These are phyloP conservation scores for Paramecium sexaurelia DNA, from an alignment of 73 alveolate genomes.

Conservation along the genomic window DNA sequence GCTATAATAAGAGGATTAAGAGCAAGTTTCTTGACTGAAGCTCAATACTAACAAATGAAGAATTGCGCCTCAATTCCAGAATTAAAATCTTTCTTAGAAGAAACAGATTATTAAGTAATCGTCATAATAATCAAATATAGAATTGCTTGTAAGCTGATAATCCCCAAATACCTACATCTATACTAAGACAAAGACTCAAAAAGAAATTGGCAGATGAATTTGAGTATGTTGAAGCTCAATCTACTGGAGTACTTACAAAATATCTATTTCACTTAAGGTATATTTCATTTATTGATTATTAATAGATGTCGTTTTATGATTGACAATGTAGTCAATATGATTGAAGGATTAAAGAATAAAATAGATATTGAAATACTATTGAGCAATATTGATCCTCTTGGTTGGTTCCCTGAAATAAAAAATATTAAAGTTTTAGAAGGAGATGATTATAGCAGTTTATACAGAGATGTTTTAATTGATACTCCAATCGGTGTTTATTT, in stretches of 20 bases:
- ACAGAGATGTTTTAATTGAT: constrained; percentile 96
- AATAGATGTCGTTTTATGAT: constrained; percentile 87
- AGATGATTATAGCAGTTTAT: constrained; percentile 94
- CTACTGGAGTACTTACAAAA: constrained; percentile 90
- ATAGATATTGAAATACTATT: constrained; percentile 75
- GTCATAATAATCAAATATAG: not conserved
- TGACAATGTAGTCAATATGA: constrained; percentile 97
- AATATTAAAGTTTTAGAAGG: constrained; percentile 94
- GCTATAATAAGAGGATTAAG: constrained; percentile 97
- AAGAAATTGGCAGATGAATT: constrained; percentile 97
- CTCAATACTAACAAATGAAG: constrained; percentile 88
- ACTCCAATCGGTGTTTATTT: constrained; percentile 97
- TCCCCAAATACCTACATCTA: constrained; percentile 65
- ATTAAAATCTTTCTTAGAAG: constrained; percentile 67
- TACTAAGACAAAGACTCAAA: constrained; percentile 77
- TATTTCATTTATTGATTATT: not conserved
- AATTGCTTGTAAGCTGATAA: constrained; percentile 56
- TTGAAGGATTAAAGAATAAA: constrained; percentile 96
- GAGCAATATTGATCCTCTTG: constrained; percentile 96
- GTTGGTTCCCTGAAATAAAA: constrained; percentile 97
- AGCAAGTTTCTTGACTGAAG: constrained; percentile 92
- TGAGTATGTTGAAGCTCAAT: constrained; percentile 89
- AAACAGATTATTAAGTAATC: constrained; percentile 63
- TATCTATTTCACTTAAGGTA: constrained; percentile 73
- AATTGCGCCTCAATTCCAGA: constrained; percentile 78